These are phyloP conservation scores for Naganishia albida DNA, from an alignment of 1,284 basidiomycete genomes.

Conservation along the genomic window DNA sequence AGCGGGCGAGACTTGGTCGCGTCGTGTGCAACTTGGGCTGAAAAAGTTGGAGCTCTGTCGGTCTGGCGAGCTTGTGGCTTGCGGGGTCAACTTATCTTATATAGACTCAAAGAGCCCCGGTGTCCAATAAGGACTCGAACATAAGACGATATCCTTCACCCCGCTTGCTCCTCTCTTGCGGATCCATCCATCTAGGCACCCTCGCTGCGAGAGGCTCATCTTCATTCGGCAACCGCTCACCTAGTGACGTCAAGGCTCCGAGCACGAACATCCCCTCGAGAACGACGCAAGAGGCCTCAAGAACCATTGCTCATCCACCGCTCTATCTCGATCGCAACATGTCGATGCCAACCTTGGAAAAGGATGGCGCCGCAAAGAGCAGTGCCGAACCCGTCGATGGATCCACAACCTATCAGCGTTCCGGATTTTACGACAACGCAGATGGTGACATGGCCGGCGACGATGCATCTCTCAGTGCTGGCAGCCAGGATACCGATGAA, in stretches of 20 bases:
- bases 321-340: not conserved
- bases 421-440: slow-evolving; percentile 5
- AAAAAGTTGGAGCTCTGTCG: slow-evolving; percentile 15
- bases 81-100: slow-evolving; percentile 2
- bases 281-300: no score
- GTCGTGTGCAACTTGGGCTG: not conserved
- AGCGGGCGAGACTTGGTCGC: slow-evolving; percentile 8
- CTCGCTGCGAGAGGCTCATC: not conserved
- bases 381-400: slow-evolving; percentile 7
- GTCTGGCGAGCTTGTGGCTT: not conserved
- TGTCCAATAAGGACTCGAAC: no score
- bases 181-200: no score
- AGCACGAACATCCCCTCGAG: not conserved
- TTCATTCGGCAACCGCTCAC: not conserved
- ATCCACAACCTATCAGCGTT: slow-evolving; percentile 17
- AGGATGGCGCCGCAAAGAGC: slow-evolving; percentile 8
- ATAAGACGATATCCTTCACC: no score
- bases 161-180: not conserved
- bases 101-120: slow-evolving; percentile 7
- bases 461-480: slow-evolving; percentile 20
- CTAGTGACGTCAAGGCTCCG: slow-evolving; percentile 3
- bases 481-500: slow-evolving; percentile 29
- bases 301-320: not conserved
- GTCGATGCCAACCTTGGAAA: slow-evolving; percentile 18
- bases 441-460: slow-evolving; percentile 15